phyloP scores from a whole-genome alignment of 495 filamentous ascomycete genomes.

The Durotheca rogersii region DNA sequence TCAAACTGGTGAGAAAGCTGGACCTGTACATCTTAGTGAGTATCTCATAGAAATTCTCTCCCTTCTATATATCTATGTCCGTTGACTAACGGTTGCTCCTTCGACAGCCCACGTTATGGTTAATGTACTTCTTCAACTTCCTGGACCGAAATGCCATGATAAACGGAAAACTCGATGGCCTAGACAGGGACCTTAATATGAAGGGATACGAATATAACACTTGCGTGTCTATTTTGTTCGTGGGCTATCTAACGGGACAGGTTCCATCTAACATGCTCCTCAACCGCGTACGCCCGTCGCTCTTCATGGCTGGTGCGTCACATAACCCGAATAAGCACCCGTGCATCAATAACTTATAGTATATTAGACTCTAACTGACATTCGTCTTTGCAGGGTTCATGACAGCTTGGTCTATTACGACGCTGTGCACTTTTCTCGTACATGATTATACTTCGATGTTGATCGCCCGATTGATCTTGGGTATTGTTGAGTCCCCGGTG shows the following conservation, averaged over 20 bases:
- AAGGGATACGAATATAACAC: slow-evolving; percentile 52
- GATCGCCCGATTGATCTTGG: slow-evolving; percentile 42
- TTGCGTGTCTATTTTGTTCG: slow-evolving; percentile 52
- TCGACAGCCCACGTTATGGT: slow-evolving; percentile 43
- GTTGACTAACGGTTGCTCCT: neutral
- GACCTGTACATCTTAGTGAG: slow-evolving; percentile 46
- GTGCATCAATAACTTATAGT: no score
- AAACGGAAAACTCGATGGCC: slow-evolving; percentile 44
- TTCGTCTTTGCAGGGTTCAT: slow-evolving; percentile 44
- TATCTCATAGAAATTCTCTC: no score
- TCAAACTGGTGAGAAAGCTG: slow-evolving; percentile 49
- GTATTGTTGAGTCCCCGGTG: slow-evolving; percentile 46
- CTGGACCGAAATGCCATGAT: slow-evolving; percentile 51
- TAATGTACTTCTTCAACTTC: slow-evolving; percentile 50
- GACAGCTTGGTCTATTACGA: slow-evolving; percentile 50
- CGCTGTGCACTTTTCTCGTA: slow-evolving; percentile 43
- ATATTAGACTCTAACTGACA: no score
- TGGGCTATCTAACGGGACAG: slow-evolving; percentile 44
- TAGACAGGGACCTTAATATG: slow-evolving; percentile 51
- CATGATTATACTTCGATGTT: slow-evolving; percentile 43
- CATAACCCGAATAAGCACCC: no score
- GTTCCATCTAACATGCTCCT: slow-evolving; percentile 49
- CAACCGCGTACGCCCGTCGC: slow-evolving; percentile 20
- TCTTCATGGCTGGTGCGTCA: slow-evolving; percentile 18
- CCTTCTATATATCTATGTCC: neutral